Conservation (phyloP, 495 filamentous ascomycete genomes). For the Aspergillus ellipticus region DNA sequence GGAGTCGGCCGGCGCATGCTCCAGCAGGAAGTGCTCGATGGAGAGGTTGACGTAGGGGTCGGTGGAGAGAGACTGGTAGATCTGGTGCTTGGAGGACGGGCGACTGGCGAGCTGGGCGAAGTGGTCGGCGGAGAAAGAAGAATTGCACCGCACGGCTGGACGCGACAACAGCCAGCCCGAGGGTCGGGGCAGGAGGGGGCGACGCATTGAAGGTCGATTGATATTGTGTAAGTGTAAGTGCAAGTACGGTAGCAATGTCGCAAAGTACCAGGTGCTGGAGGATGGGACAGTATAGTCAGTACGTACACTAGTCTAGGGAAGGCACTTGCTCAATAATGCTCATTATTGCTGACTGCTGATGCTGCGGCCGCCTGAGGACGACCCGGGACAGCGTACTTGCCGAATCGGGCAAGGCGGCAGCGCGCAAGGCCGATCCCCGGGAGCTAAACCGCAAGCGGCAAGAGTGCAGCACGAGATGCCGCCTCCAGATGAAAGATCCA, state of each 20-base stretch:
- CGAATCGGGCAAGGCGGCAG: not conserved
- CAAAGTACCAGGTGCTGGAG: no score
- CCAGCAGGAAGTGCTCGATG: slow-evolving; percentile 88
- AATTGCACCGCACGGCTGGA: slow-evolving; percentile 29
- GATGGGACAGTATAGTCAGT: no score
- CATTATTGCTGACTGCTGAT: no score
- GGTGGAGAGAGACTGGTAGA: slow-evolving; percentile 70
- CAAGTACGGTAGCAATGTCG: no score
- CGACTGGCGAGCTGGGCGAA: slow-evolving; percentile 44
- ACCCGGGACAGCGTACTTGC: not conserved
- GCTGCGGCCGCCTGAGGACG: no score
- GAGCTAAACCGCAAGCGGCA: slow-evolving; percentile 12
- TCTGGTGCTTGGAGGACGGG: slow-evolving; percentile 52
- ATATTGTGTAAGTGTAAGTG: no score
- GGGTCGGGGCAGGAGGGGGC: slow-evolving; percentile 10
- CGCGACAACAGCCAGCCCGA: slow-evolving; percentile 28
- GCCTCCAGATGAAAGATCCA: slow-evolving; percentile 7
- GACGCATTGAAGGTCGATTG: slow-evolving; percentile 7
- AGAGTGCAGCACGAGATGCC: slow-evolving; percentile 1
- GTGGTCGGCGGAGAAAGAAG: slow-evolving; percentile 29
- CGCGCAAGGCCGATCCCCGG: slow-evolving; percentile 16
- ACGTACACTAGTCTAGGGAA: no score
- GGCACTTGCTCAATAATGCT: no score
- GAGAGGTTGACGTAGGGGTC: slow-evolving; percentile 91
- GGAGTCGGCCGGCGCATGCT: slow-evolving; percentile 64